Conservation (phyloP, 192 early-diverging fungal species). For the Helicostylum pulchrum region DNA sequence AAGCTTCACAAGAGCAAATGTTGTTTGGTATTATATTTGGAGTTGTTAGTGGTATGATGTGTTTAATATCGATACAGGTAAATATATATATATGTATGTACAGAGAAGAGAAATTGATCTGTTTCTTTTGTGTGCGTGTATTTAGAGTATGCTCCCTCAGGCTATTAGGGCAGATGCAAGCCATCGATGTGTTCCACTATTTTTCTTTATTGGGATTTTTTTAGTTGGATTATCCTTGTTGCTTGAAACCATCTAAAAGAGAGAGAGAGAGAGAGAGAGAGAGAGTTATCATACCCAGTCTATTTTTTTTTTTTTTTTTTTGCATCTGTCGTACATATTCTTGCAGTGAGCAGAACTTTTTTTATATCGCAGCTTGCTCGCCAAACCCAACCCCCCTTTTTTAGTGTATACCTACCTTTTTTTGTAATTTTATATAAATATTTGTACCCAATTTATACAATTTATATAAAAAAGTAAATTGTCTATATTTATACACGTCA, state of each 20-base stretch:
- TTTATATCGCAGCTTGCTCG: background rate
- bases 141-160: conserved; percentile 27
- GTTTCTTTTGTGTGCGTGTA: background rate
- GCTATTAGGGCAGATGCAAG: conserved; percentile 23
- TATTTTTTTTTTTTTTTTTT: too few relatives aligned
- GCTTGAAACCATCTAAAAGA: conserved; percentile 9
- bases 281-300: background rate
- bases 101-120: background rate
- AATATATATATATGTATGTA: conserved; percentile 1
- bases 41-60: conserved; percentile 54
- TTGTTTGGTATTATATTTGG: conserved; percentile 50
- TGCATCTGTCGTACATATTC: conserved; percentile 3
- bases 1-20: conserved; percentile 40
- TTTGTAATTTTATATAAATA: background rate
- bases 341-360: background rate
- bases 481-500: too few relatives aligned
- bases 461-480: too few relatives aligned
- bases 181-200: conserved; percentile 22
- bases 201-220: conserved; percentile 31
- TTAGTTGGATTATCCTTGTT: conserved; percentile 20
- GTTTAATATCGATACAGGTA: conserved; percentile 49
- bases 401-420: background rate
- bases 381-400: background rate
- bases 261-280: too few relatives aligned
- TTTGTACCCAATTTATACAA: too few relatives aligned